These are phyloP conservation scores for Leucaena leucocephala DNA, from an alignment of 306 rosid species.

Conservation along the genomic window DNA sequence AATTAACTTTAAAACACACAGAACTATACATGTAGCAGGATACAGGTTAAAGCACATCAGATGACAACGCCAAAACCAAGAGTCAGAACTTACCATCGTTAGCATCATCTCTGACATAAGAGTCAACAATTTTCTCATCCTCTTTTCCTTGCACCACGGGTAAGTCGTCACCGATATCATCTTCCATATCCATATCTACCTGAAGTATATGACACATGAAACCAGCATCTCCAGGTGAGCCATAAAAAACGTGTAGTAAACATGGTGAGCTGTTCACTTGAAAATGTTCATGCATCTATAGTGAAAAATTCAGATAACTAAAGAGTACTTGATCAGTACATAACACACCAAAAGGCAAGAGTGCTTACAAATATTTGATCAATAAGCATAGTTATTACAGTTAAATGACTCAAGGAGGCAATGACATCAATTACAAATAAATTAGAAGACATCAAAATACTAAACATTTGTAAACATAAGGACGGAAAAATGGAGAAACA, in stretches of 20 bases:
- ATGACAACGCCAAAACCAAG: neutral
- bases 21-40: conserved; percentile 14
- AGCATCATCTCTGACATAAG: conserved; percentile 46
- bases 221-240: conserved; percentile 22
- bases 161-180: conserved; percentile 52
- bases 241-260: neutral
- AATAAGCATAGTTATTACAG: neutral
- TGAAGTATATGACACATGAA: conserved; percentile 44
- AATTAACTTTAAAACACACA: neutral
- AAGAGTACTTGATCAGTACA: neutral
- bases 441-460: neutral
- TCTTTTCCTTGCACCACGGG: conserved; percentile 56
- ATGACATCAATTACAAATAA: neutral
- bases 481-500: neutral
- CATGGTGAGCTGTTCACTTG: conserved; percentile 10
- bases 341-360: neutral
- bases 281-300: neutral
- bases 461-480: neutral
- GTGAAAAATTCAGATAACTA: neutral
- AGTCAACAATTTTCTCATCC: conserved; percentile 48
- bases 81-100: conserved; percentile 16
- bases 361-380: neutral
- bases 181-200: conserved; percentile 99
- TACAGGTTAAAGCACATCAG: conserved; percentile 39
- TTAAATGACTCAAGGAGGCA: neutral